phyloP scores from a whole-genome alignment of 768 basidiomycete species.

The Solioccasus polychromus region DNA sequence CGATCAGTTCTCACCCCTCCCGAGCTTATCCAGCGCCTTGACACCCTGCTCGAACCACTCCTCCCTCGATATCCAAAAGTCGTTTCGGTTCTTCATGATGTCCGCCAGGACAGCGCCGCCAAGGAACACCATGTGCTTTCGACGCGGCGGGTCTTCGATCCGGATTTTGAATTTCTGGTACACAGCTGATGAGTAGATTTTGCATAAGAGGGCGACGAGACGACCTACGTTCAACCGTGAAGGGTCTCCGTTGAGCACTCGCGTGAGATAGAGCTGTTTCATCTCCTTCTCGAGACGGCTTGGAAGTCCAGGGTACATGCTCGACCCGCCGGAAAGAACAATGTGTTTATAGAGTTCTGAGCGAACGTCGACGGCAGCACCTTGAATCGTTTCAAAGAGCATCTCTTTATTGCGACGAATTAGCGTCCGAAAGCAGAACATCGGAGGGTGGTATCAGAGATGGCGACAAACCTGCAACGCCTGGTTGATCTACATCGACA shows the following conservation, averaged over 20 bases:
- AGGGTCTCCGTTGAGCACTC: conserved; percentile 83
- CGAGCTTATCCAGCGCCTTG: conserved; percentile 81
- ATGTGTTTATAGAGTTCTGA: conserved; percentile 95
- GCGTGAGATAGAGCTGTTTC: conserved; percentile 96
- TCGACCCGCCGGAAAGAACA: conserved; percentile 95
- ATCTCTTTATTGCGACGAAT: conserved; percentile 55
- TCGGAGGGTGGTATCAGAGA: too few relatives aligned
- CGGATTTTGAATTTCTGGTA: conserved; percentile 97
- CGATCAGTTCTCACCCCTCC: conserved; percentile 57
- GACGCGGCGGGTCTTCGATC: conserved; percentile 95
- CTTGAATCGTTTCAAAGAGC: conserved; percentile 94
- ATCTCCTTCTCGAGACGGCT: conserved; percentile 98
- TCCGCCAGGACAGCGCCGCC: conserved; percentile 98
- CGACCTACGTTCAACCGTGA: conserved; percentile 77
- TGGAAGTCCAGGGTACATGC: conserved; percentile 98
- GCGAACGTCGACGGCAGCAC: conserved; percentile 86
- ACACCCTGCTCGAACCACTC: conserved; percentile 95
- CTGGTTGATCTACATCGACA: conserved; percentile 95
- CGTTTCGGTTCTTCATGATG: conserved; percentile 93
- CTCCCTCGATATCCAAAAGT: conserved; percentile 93
- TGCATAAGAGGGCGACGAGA: not conserved
- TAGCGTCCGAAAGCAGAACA: not conserved
- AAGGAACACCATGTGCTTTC: conserved; percentile 99
- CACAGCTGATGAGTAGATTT: not conserved
- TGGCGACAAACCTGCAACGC: conserved; percentile 83